phyloP scores from a whole-genome alignment of 169 alveolate species.

The Toxoplasma gondii region DNA sequence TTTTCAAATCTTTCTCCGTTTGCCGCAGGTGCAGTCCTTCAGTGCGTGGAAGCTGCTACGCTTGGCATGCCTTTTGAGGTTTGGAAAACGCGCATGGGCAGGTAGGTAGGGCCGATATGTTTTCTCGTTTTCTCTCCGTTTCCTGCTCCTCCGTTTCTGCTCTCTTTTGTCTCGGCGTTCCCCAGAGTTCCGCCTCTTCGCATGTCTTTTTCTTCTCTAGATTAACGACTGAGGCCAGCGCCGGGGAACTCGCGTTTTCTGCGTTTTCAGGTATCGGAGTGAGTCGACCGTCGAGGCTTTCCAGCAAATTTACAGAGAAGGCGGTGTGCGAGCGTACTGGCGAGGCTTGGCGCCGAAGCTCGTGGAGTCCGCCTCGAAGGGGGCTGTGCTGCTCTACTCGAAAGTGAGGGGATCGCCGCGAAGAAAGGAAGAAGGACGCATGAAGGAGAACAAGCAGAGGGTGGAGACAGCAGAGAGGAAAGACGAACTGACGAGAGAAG shows the following conservation, averaged over 20 bases:
- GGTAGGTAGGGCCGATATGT: constrained; percentile 40
- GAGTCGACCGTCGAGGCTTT: constrained; percentile 76
- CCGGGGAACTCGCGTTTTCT: too few relatives aligned
- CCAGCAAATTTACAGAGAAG: constrained; percentile 68
- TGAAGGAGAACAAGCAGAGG: neutral
- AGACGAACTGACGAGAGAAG: neutral
- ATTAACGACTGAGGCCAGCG: too few relatives aligned
- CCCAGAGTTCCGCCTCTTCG: neutral
- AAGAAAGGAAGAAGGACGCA: neutral
- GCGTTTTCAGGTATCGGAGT: constrained; percentile 53
- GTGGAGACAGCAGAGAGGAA: neutral
- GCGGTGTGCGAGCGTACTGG: constrained; percentile 75
- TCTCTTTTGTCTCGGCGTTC: neutral
- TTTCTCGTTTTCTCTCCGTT: neutral
- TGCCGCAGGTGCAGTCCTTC: constrained; percentile 75
- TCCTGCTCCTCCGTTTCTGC: neutral
- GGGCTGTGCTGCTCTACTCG: constrained; percentile 77
- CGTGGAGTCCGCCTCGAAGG: constrained; percentile 78
- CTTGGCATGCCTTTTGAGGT: constrained; percentile 83
- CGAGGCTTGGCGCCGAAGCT: constrained; percentile 77
- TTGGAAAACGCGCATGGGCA: constrained; percentile 84
- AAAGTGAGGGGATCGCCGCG: constrained; percentile 46
- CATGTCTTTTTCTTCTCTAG: neutral
- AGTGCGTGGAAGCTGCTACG: constrained; percentile 80
- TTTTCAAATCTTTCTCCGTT: neutral